Evolutionary conservation across 805 yeast species (phyloP), one percentile per base, ranked within the genome.

Genomic region (Saturnispora besseyi): DNA sequence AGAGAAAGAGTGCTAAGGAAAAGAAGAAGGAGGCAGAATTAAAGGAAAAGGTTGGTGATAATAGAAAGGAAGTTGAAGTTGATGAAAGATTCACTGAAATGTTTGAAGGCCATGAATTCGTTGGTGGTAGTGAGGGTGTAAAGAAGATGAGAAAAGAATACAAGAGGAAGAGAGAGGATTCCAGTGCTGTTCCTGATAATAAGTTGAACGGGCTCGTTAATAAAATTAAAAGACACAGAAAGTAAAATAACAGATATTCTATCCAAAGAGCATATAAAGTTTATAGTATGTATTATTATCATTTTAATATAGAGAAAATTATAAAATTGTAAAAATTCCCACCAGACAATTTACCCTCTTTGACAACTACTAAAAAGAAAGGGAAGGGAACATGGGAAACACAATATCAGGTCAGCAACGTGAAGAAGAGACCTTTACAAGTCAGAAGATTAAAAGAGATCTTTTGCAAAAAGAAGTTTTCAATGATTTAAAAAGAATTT

Each of bases 81-180:
- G 99, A 93, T 72, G 81, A 84, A 13, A 82, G 99, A 69, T 93
- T 93, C 72, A 75, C 75, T 44, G 95, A 84, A 56, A 73, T 89
- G 55, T 87, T 83, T 61, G 88, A 88, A 59, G 82, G 80, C 54
- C 96, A 87, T 55, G 93, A 84, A 54, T 93, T 80, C 67, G 96
- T 96, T 11, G 89, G 95, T 62, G 99, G 95, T 67, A 90, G 98
- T 1, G 71, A 79, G 15, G 88, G 93, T 26, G 90, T 91, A 96
- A 82, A 83, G 62, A 75, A 82, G 64, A 77, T 93, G 50, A 67
- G 93, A 70, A 74, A 78, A 42, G 96, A 89, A 66, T 77, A 96
- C 56, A 74, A 77, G 40, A 42, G 56, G 53, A 59, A 62, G 50
- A 57, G 57, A 36, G 6, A 46, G 6, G 30, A 38, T n/a, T 28